Percentiles rank a stretch among this genome's conserved stretches.
These are phyloP conservation scores for Paramyrothecium roridum DNA, from an alignment of 2,329 filamentous ascomycete species.

Conservation along the genomic window DNA sequence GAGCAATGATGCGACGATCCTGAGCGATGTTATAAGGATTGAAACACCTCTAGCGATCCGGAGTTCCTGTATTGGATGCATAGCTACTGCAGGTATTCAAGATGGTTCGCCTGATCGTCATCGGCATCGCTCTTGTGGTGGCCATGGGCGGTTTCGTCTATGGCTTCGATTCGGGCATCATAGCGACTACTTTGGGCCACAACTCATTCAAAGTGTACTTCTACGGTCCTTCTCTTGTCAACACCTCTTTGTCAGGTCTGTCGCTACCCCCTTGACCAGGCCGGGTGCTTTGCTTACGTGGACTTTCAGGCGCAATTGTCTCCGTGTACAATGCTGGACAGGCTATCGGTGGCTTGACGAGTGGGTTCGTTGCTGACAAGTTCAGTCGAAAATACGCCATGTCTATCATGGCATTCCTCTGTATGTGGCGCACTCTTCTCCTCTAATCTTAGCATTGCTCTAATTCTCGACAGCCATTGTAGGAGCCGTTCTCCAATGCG, in stretches of 20 bases:
- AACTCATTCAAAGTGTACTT: slow-evolving; percentile 2
- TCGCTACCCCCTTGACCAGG: too few relatives aligned
- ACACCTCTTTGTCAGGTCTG: not conserved
- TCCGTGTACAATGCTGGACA: slow-evolving; percentile 28
- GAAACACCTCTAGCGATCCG: too few relatives aligned
- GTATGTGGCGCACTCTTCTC: not conserved
- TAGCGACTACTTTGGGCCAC: slow-evolving; percentile 3
- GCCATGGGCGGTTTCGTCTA: slow-evolving; percentile 2
- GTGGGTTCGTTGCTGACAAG: slow-evolving; percentile 27
- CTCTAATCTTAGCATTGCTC: too few relatives aligned
- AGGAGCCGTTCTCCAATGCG: slow-evolving; percentile 37
- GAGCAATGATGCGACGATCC: too few relatives aligned
- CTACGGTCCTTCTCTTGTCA: not conserved
- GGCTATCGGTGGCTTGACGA: slow-evolving; percentile 21
- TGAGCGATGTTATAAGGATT: too few relatives aligned
- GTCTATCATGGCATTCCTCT: slow-evolving; percentile 12
- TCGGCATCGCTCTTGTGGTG: slow-evolving; percentile 1
- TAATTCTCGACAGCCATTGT: slow-evolving; percentile 15
- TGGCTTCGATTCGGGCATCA: slow-evolving; percentile 3
- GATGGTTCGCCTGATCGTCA: not conserved
- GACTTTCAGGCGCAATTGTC: slow-evolving; percentile 13
- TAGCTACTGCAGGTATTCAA: too few relatives aligned
- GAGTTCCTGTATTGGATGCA: too few relatives aligned
- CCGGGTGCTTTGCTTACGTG: too few relatives aligned
- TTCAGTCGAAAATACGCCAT: slow-evolving; percentile 30